phyloP scores from a whole-genome alignment of 116 monocot species.

The Iris pallida region DNA sequence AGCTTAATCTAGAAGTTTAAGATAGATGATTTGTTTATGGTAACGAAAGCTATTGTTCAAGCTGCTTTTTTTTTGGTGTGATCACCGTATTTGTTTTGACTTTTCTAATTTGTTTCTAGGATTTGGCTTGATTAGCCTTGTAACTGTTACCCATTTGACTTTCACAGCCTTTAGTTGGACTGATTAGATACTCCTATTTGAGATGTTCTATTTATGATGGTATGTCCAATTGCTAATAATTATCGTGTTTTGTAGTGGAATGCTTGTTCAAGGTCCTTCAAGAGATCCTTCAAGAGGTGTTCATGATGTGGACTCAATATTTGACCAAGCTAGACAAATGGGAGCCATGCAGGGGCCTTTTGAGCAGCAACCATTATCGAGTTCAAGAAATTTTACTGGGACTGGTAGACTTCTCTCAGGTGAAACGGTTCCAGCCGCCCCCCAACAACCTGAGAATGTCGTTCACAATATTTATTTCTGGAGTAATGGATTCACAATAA shows the following conservation, averaged over 20 bases:
- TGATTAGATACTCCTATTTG: too few species aligned
- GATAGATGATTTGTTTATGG: too few species aligned
- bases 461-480: constrained; percentile 81
- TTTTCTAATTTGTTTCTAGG: too few species aligned
- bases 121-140: too few species aligned
- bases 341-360: constrained; percentile 65
- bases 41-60: too few species aligned
- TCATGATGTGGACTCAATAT: constrained; percentile 68
- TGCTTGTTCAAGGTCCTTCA: constrained; percentile 96
- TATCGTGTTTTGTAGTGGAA: constrained; percentile 54
- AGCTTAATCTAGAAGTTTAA: too few species aligned
- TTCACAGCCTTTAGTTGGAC: too few species aligned
- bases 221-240: constrained; percentile 6
- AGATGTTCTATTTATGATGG: too few species aligned
- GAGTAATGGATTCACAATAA: constrained; percentile 86
- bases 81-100: too few species aligned
- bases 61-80: too few species aligned
- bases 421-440: constrained; percentile 60
- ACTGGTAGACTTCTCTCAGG: constrained; percentile 90
- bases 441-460: constrained; percentile 49
- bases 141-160: too few species aligned
- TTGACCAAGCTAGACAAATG: constrained; percentile 92
- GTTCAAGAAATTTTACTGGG: constrained; percentile 80
- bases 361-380: constrained; percentile 47
- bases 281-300: constrained; percentile 27